Evolutionary conservation across 306 rosid species (phyloP).

Genomic region (Cotoneaster glaucophyllus): DNA sequence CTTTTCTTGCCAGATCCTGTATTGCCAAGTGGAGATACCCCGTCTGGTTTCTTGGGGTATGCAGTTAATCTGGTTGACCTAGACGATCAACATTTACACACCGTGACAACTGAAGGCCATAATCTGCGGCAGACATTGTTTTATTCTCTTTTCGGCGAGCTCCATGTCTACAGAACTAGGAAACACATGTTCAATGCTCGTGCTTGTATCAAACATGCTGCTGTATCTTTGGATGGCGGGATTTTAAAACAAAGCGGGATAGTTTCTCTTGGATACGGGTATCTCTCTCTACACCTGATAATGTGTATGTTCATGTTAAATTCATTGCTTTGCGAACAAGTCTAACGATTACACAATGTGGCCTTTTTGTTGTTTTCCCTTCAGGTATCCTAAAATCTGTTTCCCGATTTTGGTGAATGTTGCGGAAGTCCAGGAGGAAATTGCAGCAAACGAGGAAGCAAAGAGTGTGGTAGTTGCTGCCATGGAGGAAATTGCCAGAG

Average conservation of each 20-base stretch:
- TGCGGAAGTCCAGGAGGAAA: not conserved
- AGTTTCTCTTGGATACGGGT: conserved; percentile 49
- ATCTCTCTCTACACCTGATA: not conserved
- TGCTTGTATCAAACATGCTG: conserved; percentile 43
- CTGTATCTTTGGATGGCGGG: conserved; percentile 64
- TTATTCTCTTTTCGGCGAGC: conserved; percentile 41
- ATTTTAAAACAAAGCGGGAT: conserved; percentile 41
- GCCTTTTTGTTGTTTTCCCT: conserved; percentile 5
- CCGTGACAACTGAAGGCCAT: conserved; percentile 30
- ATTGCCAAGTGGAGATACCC: conserved; percentile 26
- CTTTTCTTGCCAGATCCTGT: conserved; percentile 32
- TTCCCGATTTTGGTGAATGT: conserved; percentile 27
- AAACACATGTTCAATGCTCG: conserved; percentile 46
- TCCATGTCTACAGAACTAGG: conserved; percentile 53
- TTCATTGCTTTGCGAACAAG: not conserved
- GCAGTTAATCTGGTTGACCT: conserved; percentile 62
- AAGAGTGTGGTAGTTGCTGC: not conserved
- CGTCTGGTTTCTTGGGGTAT: conserved; percentile 48
- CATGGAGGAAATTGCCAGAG: not conserved
- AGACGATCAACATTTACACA: conserved; percentile 25
- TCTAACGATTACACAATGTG: not conserved
- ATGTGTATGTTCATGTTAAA: not conserved
- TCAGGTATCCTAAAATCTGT: conserved; percentile 34
- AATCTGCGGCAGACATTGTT: conserved; percentile 59
- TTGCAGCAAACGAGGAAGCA: conserved; percentile 8